Evolutionary conservation across 345 rosid species (phyloP).

Genomic region (Acer saccharum): DNA sequence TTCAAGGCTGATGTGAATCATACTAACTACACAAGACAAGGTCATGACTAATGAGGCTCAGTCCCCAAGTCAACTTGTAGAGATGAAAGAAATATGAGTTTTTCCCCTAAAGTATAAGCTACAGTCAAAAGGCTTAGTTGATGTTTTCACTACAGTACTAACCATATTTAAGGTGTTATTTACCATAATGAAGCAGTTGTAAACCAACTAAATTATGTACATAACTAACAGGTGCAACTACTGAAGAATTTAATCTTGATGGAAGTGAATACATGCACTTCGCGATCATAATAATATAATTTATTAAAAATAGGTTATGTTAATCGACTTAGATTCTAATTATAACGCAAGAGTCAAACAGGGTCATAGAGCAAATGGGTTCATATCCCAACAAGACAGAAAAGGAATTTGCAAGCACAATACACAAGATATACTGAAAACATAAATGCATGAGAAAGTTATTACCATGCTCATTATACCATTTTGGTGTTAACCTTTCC

Average conservation of each 20-base stretch:
- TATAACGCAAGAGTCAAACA: neutral
- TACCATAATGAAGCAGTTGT: neutral
- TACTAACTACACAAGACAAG: neutral
- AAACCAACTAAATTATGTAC: neutral
- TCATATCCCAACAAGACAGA: neutral
- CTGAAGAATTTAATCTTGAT: neutral
- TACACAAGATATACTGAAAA: neutral
- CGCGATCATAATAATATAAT: neutral
- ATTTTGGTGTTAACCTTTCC: conserved; percentile 83
- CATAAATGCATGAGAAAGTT: neutral
- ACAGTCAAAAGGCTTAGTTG: neutral
- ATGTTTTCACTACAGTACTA: neutral
- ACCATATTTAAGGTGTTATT: neutral
- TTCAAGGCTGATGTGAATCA: neutral
- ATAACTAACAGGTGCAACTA: neutral
- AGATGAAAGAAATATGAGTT: neutral
- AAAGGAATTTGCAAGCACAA: neutral
- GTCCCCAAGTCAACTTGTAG: neutral
- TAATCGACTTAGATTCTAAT: neutral
- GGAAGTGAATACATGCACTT: too few relatives aligned
- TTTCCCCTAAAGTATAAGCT: neutral
- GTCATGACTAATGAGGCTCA: neutral
- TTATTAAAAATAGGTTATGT: neutral
- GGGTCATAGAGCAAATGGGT: neutral
- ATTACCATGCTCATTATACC: conserved; percentile 94